phyloP scores from a whole-genome alignment of 768 basidiomycete genomes.

The Mycena filopes region DNA sequence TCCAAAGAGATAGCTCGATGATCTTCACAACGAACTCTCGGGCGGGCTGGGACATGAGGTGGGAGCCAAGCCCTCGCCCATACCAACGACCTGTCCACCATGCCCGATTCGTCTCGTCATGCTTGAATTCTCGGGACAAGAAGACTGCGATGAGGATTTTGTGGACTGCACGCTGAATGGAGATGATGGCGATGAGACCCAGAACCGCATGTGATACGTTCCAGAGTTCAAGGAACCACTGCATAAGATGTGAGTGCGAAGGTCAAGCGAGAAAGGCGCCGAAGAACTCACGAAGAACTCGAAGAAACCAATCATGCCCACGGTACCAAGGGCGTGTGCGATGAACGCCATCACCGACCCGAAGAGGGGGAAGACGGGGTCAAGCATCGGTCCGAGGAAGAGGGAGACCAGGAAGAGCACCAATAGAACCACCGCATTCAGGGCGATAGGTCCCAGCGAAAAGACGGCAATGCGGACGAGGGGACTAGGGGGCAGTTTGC shows the following conservation, averaged over 20 bases:
- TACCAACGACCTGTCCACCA: conserved; percentile 99
- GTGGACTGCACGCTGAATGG: conserved; percentile 93
- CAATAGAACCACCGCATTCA: conserved; percentile 90
- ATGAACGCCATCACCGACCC: conserved; percentile 93
- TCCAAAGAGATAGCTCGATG: conserved; percentile 95
- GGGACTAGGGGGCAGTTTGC: conserved; percentile 80
- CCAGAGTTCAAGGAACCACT: conserved; percentile 98
- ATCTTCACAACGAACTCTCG: conserved; percentile 98
- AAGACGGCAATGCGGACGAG: conserved; percentile 95
- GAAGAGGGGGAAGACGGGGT: conserved; percentile 85
- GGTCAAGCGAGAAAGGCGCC: conserved; percentile 1
- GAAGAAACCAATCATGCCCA: conserved; percentile 94
- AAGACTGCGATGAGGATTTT: conserved; percentile 95
- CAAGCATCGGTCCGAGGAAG: conserved; percentile 92
- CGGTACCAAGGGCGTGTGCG: conserved; percentile 82
- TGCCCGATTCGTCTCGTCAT: conserved; percentile 97
- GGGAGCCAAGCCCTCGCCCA: conserved; percentile 88
- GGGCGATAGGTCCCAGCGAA: conserved; percentile 93
- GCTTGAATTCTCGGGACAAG: conserved; percentile 98
- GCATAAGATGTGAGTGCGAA: conserved; percentile 33
- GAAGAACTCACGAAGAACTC: conserved; percentile 85
- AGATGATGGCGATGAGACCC: conserved; percentile 90
- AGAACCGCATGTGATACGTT: conserved; percentile 92
- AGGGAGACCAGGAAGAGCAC: conserved; percentile 89
- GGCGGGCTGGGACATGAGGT: conserved; percentile 95